Evolutionary conservation across 257 asterid species (phyloP), one percentile per base, ranked within the genome.

Genomic region (Jaltomata sinuosa): DNA sequence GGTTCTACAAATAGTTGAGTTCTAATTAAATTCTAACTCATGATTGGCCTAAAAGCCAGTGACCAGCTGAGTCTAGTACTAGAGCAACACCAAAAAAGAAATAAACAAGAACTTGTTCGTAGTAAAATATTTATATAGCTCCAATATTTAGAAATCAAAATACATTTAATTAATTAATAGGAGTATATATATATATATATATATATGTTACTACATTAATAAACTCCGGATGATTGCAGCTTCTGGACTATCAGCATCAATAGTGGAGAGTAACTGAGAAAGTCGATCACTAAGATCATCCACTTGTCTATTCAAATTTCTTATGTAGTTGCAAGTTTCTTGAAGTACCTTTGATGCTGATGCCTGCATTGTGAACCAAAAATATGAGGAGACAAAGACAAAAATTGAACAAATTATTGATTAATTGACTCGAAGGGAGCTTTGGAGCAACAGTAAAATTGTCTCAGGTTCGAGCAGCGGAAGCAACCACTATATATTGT

Each of bases 271-370:
- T 1, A 96, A 93, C 54, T 96, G 95, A 16, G 99, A 94, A 18
- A 96, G 93, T 76, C 99, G 91, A 57, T 92, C 99, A 67, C 99
- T 96, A 61, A 96, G 90, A 89, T 94, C 97, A 84, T 94, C 97
- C 83, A 94, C 97, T 77, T 96, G 98, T 84, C 89, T 89, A 92
- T 94, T 98, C 93, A 96, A 87, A 85, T 87, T 91, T 57, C 94
- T 86, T 27, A 96, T 96, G 91, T 96, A 96, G 90, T 95, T 94
- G 94, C 99, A 95, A 21, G 99, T 94, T 85, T 96, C 99, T 61
- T 94, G 97, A 6, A 96, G 95, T 59, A 96, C 98, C 87, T 96
- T 96, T 6, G 92, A 90, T 25, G 99, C 99, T 4, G 98, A 91
- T n/a, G 94, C 92, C 99, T 96, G 87, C 50, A 68, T 1, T 29